These are phyloP conservation scores for Alopecurus myosuroides DNA, from an alignment of 176 grass and related monocot species.

Conservation along the genomic window DNA sequence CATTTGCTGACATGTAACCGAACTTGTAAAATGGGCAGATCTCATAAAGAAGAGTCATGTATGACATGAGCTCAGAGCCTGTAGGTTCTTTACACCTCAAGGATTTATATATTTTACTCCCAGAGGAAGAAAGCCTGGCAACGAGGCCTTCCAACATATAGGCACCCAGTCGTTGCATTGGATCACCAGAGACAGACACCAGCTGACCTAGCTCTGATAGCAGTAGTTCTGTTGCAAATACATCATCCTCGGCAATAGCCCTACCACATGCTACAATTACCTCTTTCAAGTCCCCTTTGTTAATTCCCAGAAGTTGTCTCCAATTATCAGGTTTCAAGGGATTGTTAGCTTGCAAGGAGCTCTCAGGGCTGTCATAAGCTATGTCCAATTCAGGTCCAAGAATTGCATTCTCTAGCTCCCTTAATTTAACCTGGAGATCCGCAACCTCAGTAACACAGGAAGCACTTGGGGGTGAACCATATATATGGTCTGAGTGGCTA, in stretches of 20 bases:
- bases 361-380: slow-evolving; percentile 40
- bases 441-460: slow-evolving; percentile 70
- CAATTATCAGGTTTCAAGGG: slow-evolving; percentile 32
- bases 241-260: slow-evolving; percentile 51
- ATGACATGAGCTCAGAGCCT: slow-evolving; percentile 68
- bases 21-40: slow-evolving; percentile 79
- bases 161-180: slow-evolving; percentile 61
- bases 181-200: slow-evolving; percentile 66
- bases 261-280: slow-evolving; percentile 55
- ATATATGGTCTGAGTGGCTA: slow-evolving; percentile 48
- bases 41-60: slow-evolving; percentile 65
- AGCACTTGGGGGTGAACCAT: slow-evolving; percentile 58
- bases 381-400: slow-evolving; percentile 65
- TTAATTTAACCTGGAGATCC: slow-evolving; percentile 63
- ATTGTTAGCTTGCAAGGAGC: slow-evolving; percentile 18
- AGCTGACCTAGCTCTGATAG: slow-evolving; percentile 56
- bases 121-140: slow-evolving; percentile 65
- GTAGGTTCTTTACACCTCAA: slow-evolving; percentile 78
- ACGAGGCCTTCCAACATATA: slow-evolving; percentile 76
- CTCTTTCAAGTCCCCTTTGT: slow-evolving; percentile 61
- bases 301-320: slow-evolving; percentile 64
- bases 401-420: slow-evolving; percentile 70
- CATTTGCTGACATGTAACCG: slow-evolving; percentile 78
- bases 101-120: slow-evolving; percentile 68
- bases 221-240: slow-evolving; percentile 34